Percentiles rank a stretch among this genome's conserved stretches.
Conservation (phyloP, 1,139 yeast species). For the Debaryomyces robertsiae region DNA sequence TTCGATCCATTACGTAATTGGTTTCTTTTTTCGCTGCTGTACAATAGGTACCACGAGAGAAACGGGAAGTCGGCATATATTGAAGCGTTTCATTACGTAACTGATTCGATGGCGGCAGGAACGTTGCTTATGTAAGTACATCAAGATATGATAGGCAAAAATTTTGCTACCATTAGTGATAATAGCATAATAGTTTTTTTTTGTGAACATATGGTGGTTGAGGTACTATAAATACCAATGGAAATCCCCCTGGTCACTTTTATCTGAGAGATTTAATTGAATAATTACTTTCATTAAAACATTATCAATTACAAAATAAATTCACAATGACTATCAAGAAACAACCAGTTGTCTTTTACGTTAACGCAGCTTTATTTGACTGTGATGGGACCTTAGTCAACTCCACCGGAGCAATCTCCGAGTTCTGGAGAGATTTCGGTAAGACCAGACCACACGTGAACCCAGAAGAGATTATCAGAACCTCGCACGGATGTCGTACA, state of each 20-base stretch:
- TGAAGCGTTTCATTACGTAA: background rate
- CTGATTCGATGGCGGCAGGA: background rate
- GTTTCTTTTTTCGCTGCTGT: background rate
- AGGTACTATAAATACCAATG: conserved; percentile 3
- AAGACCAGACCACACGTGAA: conserved; percentile 69
- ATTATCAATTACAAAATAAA: background rate
- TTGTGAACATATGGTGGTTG: background rate
- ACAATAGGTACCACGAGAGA: conserved; percentile 1
- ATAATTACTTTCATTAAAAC: conserved; percentile 3
- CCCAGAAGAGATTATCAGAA: conserved; percentile 68
- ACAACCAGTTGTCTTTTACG: conserved; percentile 50
- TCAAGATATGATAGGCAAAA: no score
- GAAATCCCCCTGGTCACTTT: conserved; percentile 1
- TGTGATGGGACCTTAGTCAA: conserved; percentile 85
- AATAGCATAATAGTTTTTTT: conserved; percentile 5
- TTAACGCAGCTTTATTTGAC: conserved; percentile 65
- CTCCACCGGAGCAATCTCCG: conserved; percentile 81
- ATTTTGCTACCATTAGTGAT: no score
- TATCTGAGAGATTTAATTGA: background rate
- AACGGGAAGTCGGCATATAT: background rate
- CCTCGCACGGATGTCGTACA: conserved; percentile 84
- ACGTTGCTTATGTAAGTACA: background rate
- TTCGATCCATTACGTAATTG: conserved; percentile 5
- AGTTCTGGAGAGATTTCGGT: conserved; percentile 77
- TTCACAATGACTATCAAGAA: conserved; percentile 30